Base-by-base conservation (phyloP, 306 rosid genomes). In the Acmispon strigosus region DNA sequence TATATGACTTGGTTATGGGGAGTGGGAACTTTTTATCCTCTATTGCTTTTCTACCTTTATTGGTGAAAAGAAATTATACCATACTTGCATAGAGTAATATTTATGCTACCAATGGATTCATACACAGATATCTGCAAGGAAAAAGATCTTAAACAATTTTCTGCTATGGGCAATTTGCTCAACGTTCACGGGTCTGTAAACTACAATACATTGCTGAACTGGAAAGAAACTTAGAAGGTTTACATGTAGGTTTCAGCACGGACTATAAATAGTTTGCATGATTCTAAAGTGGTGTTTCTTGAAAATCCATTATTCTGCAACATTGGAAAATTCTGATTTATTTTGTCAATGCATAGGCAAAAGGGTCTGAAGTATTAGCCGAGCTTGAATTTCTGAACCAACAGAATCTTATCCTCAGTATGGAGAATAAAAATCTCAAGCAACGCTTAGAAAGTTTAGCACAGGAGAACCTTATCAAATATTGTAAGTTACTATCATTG, bases 171-270 rank as follows among this genome's bases (percentile, higher is more conserved):
- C 96, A 92, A 84, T 89, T 89, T 72, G 98, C 98, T 69, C 98
- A 92, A 76, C 94, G 98, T n/a, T 92, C 98, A 57, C 85, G 98
- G 69, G 98, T 89, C 58, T 89, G 98, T 32, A 92, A 92, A 75
- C 94, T 89, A 80, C 98, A 92, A 75, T 92, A 89, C 84, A 92
- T 92, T 53, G 94, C 98, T 73, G 98, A 92, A 82, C 87, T 92
- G 74, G 98, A 92, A 81, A 92, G 95, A 78, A 92, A 87, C 66
- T 94, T 92, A 22, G 96, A 92, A 80, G 90, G 83, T 80, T 81
- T 92, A 70, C 96, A 87, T 92, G 98, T 82, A 84, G 79, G 83
- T 71, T 66, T 73, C 61, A 12, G 69, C 60, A 66, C 64, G 29
- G 69, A 73, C 62, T 34, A 64, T 24, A 14, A 43, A 37, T 37